Base-by-base conservation (phyloP, 2,329 filamentous ascomycete species). In the Neonectria punicea region DNA sequence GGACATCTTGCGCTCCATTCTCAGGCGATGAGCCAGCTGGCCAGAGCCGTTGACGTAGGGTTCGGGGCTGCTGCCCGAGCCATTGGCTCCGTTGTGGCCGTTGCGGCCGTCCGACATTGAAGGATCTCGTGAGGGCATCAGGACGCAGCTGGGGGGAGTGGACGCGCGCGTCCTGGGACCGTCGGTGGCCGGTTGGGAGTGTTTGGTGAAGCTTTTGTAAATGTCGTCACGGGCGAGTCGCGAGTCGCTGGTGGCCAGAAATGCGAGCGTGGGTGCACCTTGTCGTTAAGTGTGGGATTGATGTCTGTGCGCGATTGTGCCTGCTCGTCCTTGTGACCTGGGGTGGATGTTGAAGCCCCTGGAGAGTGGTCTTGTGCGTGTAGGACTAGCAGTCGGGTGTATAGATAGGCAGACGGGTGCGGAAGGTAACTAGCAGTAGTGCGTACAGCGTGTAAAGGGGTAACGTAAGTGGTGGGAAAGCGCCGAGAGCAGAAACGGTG, bases 1-100 rank as follows among this genome's bases (percentile, higher is more conserved):
- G 11, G 88, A 90, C 66, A 84, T 80, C 72, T 88, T 90, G 77
- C 88, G 86, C 53, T 81, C 78, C 73, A 82, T 76, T 70, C 73
- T 84, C 65, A 78, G 74, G 56, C 79, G 78, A 62, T 79, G 72
- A 56, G 73, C 63, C 67, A 79, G 62, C 63, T 76, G 72, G 39
- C 73, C 77, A 66, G 77, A 77, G 67, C 79, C 77, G 61, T 80
- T 81, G 65, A 74, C 68, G 50, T 78, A 79, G 51, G 67, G 68
- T 51, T 71, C 70, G 41, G 74, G 75, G 39, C 68, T 58, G 25
- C 66, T 68, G 59, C 71, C 74, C 58, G 73, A 68, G 43, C 67
- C 63, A 39, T 68, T 68, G 59, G 54, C 55, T 60, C 55, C 58
- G 58, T 66, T 71, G 57, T 47, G 65, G 50, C 69, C 68, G 53